phyloP scores from a whole-genome alignment of 371 early-diverging fungal genomes.

The Haplosporangium sp. region DNA sequence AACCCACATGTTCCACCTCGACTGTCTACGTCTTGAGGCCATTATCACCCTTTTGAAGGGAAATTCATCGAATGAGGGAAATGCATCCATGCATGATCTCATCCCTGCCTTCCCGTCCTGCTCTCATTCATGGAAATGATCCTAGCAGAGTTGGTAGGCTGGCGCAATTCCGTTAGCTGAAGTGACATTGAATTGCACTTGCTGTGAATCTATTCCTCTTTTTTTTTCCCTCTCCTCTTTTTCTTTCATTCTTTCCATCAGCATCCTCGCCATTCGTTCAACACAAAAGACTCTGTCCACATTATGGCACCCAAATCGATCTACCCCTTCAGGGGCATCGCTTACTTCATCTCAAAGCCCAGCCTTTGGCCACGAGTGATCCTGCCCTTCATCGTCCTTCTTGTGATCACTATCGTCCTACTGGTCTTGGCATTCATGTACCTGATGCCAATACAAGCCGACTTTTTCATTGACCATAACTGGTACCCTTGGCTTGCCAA shows the following conservation, averaged over 20 bases:
- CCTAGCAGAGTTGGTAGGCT: too few relatives aligned
- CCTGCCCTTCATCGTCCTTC: conserved; percentile 42
- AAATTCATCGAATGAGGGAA: too few relatives aligned
- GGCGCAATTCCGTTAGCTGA: too few relatives aligned
- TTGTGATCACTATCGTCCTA: conserved; percentile 30
- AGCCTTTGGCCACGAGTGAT: conserved; percentile 51
- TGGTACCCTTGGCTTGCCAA: conserved; percentile 45
- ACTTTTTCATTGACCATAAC: conserved; percentile 27
- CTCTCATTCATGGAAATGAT: too few relatives aligned
- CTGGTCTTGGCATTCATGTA: conserved; percentile 44
- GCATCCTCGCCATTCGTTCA: neutral
- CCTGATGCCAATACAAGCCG: conserved; percentile 36
- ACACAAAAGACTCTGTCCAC: neutral
- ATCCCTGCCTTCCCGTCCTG: too few relatives aligned
- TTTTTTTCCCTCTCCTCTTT: neutral
- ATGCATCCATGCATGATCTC: too few relatives aligned
- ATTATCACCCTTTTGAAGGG: too few relatives aligned
- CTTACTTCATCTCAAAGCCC: conserved; percentile 44
- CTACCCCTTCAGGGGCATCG: conserved; percentile 47
- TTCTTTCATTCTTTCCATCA: neutral
- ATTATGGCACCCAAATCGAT: conserved; percentile 22
- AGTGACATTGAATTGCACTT: too few relatives aligned
- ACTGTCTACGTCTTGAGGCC: too few relatives aligned
- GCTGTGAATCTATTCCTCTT: neutral
- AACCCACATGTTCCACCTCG: too few relatives aligned